Base-by-base conservation (phyloP, 495 filamentous ascomycete genomes). In the Aspergillus saccharolyticus region DNA sequence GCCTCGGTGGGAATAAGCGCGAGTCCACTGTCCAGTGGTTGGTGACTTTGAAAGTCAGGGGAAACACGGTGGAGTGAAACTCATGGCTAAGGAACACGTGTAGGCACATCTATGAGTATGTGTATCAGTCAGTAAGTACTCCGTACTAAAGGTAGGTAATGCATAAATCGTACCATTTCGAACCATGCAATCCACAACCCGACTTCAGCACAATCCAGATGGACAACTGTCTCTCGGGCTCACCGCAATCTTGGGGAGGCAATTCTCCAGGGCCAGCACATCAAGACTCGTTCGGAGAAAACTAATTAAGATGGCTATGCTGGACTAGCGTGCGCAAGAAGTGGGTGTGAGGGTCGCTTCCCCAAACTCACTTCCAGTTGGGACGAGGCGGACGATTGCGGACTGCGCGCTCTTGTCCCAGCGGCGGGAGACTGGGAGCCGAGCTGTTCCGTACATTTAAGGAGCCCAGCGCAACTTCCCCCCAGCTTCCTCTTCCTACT, bases 401-500 rank as follows among this genome's bases (percentile, higher is more conserved):
- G 33, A 39, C 33, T 39, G n/a, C n/a, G n/a, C 33, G 33, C 33
- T 12, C 33, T n/a, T n/a, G n/a, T n/a, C n/a, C n/a, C n/a, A n/a
- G n/a, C n/a, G n/a, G n/a, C n/a, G n/a, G n/a, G n/a, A n/a, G n/a
- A 39, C 6, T 12, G 33, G 33, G 33, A 39, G 33, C 33, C 33
- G 33, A 39, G 12, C 7, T 39, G 33, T 12, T 39, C 20, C 15
- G 47, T 28, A 3, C 25, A 9, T 28, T 4, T 9, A 39, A 39
- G 33, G 33, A 39, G 33, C 33, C 33, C 33, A 39, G 33, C 7
- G 33, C 28, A 50, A 25, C 16, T 33, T 33, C 52, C 39, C 52
- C 42, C 57, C 43, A n/a, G n/a, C n/a, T n/a, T n/a, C n/a, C n/a
- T n/a, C 46, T 48, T 42, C 20, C 47, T 22, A 24, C 48, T 58